Base-by-base conservation (phyloP, 2,329 filamentous ascomycete genomes). In the Nigrospora oryzae region DNA sequence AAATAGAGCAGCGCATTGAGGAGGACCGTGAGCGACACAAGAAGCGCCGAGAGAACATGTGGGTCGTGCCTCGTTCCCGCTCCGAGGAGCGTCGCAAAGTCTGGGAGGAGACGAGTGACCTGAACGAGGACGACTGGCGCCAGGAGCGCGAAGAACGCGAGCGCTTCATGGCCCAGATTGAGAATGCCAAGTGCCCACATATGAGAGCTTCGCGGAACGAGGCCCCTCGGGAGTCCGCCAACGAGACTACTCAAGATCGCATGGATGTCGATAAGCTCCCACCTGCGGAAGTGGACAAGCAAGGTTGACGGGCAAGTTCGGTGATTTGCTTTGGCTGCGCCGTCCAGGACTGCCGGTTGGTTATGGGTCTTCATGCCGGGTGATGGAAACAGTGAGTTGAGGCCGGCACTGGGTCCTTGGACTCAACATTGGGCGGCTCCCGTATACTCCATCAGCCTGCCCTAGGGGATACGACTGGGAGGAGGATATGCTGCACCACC, bases 21-120 rank as follows among this genome's bases (percentile, higher is more conserved):
- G 94, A 98, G 66, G 93, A 98, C 64, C 75, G 93, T 4, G 93
- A 98, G 64, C 74, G 93, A 37, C 94, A 98, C 64, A 98, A 98
- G 72, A 73, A 91, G 37, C 71, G 91, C 57, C 73, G 93, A 17
- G 93, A 98, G 67, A 89, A 83, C 56, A 94, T 95, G 50, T 98
- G 94, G 93, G 88, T 89, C 1, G 82, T 95, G 3, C 79, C 79
- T 30, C 74, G 77, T 10, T 75, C 79, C 31, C 69, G 74, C 10
- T 73, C 77, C 23, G 77, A 83, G 33, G 91, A 97, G 65, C 83
- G 89, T 66, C 78, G 83, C 51, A 86, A 81, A 65, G 67, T 94
- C 52, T 94, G 86, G 84, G 88, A 93, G 36, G 89, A 95, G 60
- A 84, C 81, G 15, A 95, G 88, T 56, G 88, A 93, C 51, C 73